Evolutionary conservation across 2,329 filamentous ascomycete species (phyloP), one percentile per base, ranked within the genome.

Genomic region (Fusarium anthophilum): DNA sequence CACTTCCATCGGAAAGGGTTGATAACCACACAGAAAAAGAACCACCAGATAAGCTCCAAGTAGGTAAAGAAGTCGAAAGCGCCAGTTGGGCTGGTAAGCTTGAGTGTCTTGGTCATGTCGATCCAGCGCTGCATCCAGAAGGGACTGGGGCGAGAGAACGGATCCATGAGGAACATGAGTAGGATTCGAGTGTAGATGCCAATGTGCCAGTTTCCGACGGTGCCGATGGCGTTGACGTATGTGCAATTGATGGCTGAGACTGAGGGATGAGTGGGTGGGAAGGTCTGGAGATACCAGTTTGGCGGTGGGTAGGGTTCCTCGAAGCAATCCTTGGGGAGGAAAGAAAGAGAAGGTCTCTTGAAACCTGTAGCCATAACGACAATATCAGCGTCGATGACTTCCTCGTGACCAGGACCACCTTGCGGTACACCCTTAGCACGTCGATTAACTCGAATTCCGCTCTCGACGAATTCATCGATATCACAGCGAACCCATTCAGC

Each of bases 1-100:
- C 94, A 97, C 84, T 97, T 97, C 94, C 94, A 97, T 14, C 94
- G 86, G 82, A 97, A 97, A 0, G 94, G 94, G 79, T 97, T 97
- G 77, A 96, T 88, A 9, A 88, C 84, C 47, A 96, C 90, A 64
- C 92, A 92, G 78, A 96, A 97, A 11, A 90, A 80, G 74, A 96
- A 96, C 94, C 94, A 97, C 86, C 93, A 97, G 9, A 96, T 79
- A 57, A 97, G 84, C 82, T 97, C 94, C 1, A 93, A 87, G 77
- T 97, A 97, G 0, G 94, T 97, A 80, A 97, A 96, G 84, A 97
- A 97, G 80, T 97, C 94, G 77, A 97, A 96, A 0, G 94, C 93
- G 1, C 89, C 91, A 0, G 90, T 93, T 0, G 94, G 94, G 6
- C 92, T 90, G 17, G 87, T 86, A 5, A 82, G 81, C 82, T 97